These are phyloP conservation scores for Talaromyces sp. DNA, from an alignment of 2,329 filamentous ascomycete genomes.

Conservation along the genomic window DNA sequence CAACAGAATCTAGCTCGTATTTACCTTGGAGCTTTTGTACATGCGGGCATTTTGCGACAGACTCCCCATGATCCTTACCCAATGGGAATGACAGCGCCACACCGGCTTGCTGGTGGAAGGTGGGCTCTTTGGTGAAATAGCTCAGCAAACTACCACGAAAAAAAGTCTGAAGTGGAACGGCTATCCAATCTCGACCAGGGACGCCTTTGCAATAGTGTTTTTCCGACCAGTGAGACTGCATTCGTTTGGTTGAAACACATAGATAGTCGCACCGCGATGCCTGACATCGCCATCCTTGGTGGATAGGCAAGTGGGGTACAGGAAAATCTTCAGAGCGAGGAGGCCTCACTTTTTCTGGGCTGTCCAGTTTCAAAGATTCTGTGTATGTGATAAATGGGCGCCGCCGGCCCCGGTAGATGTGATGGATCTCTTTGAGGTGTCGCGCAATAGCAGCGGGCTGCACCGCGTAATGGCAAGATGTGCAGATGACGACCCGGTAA, in stretches of 20 bases:
- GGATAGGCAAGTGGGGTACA: slow-evolving; percentile 19
- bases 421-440: slow-evolving; percentile 26
- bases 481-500: slow-evolving; percentile 18
- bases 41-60: neutral
- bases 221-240: slow-evolving; percentile 26
- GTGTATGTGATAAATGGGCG: slow-evolving; percentile 12
- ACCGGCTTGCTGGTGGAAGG: neutral
- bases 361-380: slow-evolving; percentile 1
- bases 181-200: slow-evolving; percentile 15
- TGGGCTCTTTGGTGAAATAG: slow-evolving; percentile 19
- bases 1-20: neutral
- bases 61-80: too few relatives aligned
- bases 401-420: slow-evolving; percentile 13
- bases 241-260: slow-evolving; percentile 26
- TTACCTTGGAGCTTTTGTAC: neutral
- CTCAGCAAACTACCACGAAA: slow-evolving; percentile 22
- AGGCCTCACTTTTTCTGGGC: slow-evolving; percentile 15
- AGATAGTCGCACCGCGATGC: slow-evolving; percentile 20
- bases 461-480: slow-evolving; percentile 20
- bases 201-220: slow-evolving; percentile 15
- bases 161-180: slow-evolving; percentile 22
- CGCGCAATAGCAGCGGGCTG: slow-evolving; percentile 20
- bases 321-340: slow-evolving; percentile 19
- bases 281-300: slow-evolving; percentile 20
- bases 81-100: too few relatives aligned